These are phyloP conservation scores for Triticum monococcum DNA, from an alignment of 176 grass and related monocot species.

Conservation along the genomic window DNA sequence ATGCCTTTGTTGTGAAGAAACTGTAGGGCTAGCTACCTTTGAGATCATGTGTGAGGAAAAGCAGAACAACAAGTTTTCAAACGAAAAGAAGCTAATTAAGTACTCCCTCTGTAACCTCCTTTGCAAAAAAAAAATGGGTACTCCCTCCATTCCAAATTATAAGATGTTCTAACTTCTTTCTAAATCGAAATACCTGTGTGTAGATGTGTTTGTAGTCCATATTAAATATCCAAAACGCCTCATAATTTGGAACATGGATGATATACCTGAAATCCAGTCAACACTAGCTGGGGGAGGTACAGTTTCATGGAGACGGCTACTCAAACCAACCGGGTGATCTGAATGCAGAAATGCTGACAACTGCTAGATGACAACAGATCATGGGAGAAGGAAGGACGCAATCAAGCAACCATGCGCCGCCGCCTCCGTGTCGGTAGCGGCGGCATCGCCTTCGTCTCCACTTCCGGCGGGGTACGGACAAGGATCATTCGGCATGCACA, in stretches of 20 bases:
- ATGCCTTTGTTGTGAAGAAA: conserved; percentile 47
- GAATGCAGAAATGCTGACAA: neutral
- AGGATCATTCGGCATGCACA: neutral
- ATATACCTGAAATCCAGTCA: too few relatives aligned
- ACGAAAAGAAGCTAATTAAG: too few relatives aligned
- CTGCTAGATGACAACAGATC: conserved; percentile 8
- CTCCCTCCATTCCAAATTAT: too few relatives aligned
- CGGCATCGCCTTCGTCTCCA: neutral
- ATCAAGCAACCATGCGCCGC: neutral
- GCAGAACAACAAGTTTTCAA: too few relatives aligned
- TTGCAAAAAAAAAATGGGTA: too few relatives aligned
- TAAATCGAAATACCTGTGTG: too few relatives aligned
- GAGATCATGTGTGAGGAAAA: neutral
- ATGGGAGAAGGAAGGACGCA: neutral
- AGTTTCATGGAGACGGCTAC: neutral
- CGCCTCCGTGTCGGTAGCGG: neutral
- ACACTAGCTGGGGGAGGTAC: too few relatives aligned
- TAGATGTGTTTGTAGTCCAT: too few relatives aligned
- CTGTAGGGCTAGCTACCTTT: conserved; percentile 14
- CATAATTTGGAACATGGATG: too few relatives aligned
- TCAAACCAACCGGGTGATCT: neutral
- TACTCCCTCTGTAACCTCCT: too few relatives aligned
- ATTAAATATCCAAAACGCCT: too few relatives aligned
- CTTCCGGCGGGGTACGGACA: neutral
- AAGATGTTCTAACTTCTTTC: too few relatives aligned